These are phyloP conservation scores for Delphinella strobiligena DNA, from an alignment of 2,329 filamentous ascomycete genomes.

Conservation along the genomic window DNA sequence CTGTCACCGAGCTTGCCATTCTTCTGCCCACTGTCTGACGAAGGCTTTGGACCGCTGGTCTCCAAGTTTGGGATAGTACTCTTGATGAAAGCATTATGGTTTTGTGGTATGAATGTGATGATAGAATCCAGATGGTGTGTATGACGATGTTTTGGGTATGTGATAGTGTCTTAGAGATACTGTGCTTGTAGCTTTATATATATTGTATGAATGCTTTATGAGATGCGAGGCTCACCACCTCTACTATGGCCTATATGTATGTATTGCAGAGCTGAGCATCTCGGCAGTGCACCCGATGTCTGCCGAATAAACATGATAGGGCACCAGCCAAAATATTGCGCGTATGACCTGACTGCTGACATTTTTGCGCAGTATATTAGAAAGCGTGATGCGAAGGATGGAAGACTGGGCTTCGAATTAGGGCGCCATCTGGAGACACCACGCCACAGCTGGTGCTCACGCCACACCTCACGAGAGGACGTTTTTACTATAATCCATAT, in stretches of 20 bases:
- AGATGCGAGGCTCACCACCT: neutral
- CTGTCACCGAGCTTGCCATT: neutral
- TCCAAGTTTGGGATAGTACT: neutral
- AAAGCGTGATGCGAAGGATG: neutral
- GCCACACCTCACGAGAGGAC: neutral
- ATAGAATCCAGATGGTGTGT: no score
- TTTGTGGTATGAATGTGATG: neutral
- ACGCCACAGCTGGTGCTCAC: neutral
- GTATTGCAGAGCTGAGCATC: neutral
- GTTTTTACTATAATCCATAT: neutral
- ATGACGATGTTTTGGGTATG: no score
- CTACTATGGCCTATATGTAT: neutral
- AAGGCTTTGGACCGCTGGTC: neutral
- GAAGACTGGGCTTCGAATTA: neutral
- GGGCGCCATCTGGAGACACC: neutral
- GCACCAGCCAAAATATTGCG: neutral
- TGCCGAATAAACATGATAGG: neutral
- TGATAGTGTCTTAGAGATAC: no score
- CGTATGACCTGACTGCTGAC: neutral
- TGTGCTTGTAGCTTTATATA: no score
- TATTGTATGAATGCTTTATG: no score
- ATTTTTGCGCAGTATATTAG: neutral
- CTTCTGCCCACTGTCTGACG: neutral
- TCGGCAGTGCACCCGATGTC: neutral
- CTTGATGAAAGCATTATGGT: neutral